Conservation (phyloP, 1,284 basidiomycete genomes). For the Puccinia hordei region DNA sequence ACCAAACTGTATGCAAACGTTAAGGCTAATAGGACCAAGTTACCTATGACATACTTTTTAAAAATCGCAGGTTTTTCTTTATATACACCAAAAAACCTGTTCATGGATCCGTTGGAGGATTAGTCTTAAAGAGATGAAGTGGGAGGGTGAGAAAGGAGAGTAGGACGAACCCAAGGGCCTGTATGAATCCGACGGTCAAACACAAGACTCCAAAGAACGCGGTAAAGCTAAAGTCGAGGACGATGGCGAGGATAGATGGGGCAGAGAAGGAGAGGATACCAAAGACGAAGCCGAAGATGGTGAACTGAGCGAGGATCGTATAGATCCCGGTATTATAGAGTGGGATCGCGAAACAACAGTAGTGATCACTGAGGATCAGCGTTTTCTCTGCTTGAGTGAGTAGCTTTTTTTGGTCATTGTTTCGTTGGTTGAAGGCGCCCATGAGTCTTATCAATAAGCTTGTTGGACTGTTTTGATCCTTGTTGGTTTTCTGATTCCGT, state of each 20-base stretch:
- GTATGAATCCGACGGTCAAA: conserved; percentile 28
- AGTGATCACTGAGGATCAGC: conserved; percentile 34
- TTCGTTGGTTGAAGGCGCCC: neutral
- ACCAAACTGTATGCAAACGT: conserved; percentile 27
- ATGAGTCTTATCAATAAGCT: neutral
- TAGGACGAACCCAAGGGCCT: conserved; percentile 35
- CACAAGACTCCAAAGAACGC: conserved; percentile 40
- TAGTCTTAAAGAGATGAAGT: neutral
- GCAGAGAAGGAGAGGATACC: conserved; percentile 38
- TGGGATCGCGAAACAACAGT: conserved; percentile 51
- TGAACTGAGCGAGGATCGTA: conserved; percentile 46
- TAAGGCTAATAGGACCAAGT: neutral
- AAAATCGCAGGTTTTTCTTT: conserved; percentile 39
- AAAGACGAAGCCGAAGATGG: conserved; percentile 42
- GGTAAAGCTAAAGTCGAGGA: conserved; percentile 1
- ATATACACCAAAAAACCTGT: conserved; percentile 48
- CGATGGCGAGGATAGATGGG: conserved; percentile 45
- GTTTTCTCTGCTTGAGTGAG: conserved; percentile 17
- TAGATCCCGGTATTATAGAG: conserved; percentile 49
- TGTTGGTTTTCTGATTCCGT: neutral
- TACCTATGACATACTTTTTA: conserved; percentile 15
- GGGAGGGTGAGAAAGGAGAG: neutral
- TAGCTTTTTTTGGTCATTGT: neutral
- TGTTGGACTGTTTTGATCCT: neutral
- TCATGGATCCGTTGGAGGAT: neutral